Base-by-base conservation (phyloP, 1,139 yeast species). In the Candida freyschussii region DNA sequence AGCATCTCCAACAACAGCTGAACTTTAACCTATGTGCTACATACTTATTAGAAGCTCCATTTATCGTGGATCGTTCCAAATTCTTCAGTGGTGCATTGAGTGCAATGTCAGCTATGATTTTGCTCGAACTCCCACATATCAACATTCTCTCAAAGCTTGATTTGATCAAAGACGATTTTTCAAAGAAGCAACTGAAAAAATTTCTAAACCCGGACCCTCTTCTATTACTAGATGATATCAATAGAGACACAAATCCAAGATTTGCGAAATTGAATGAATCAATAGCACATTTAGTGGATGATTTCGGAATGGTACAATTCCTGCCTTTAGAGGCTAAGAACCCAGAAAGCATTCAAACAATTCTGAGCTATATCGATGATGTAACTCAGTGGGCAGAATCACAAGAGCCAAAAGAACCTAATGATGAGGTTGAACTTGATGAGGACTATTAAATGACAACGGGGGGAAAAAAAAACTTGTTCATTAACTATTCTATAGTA, bases 21-120 rank as follows among this genome's bases (percentile, higher is more conserved):
- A 84, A 83, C 53, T 89, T 91, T 63, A 83, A 78, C 42, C 62
- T 93, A 16, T 91, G 98, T 65, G 96, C 96, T 10, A 78, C 96
- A 0, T 93, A 91, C 59, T 64, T 93, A 30, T 62, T 93, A 42
- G 98, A 93, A 55, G 95, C 97, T 1, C 93, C 97, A 3, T 93
- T 91, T 59, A 83, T 91, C 30, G 69, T 91, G 39, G 98, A 91
- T 56, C 70, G 78, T 30, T 75, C 95, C 15, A 91, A 93, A 59
- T 93, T 87, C 60, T 93, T 91, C 56, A 82, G 95, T 29, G 98
- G 98, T 3, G 95, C 95, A 0, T 66, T 93, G 44, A 78, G 91
- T 55, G 99, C 99, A 22, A 93, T 93, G 98, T 80, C 95, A 18
- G 96, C 98, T 2, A 93, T 93, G 99, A 85, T 91, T 27, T 65